Percentiles rank a stretch among this genome's conserved stretches.
Evolutionary conservation across 208 protist species (phyloP).

Genomic region (Trypanosoma caninum): DNA sequence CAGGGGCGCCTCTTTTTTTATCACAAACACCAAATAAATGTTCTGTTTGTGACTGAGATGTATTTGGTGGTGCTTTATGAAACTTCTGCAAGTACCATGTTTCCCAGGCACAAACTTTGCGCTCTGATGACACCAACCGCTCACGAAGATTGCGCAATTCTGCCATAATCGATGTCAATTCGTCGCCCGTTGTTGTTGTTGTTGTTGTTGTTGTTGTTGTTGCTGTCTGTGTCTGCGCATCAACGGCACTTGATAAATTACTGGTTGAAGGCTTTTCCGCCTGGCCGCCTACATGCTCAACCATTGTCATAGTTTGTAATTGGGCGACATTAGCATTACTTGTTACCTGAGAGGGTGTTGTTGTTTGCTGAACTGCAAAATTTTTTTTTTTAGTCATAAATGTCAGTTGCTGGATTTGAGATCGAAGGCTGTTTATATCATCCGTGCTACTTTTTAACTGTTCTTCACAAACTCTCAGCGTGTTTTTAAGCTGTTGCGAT

Average conservation of each 20-base stretch:
- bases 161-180: neutral
- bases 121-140: constrained; percentile 29
- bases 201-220: too few relatives aligned
- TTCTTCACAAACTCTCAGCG: neutral
- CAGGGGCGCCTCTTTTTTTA: neutral
- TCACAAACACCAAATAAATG: neutral
- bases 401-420: neutral
- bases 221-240: too few relatives aligned
- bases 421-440: neutral
- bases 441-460: neutral
- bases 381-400: neutral
- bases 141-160: constrained; percentile 20
- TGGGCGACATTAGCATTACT: too few relatives aligned
- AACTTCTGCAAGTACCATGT: constrained; percentile 32
- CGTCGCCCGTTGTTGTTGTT: too few relatives aligned
- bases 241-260: neutral
- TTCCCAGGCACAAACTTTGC: constrained; percentile 63
- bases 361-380: neutral
- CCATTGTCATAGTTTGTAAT: too few relatives aligned
- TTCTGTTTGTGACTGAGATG: neutral
- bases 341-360: too few relatives aligned
- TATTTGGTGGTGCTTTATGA: neutral
- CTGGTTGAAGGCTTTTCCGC: too few relatives aligned
- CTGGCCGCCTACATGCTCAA: too few relatives aligned
- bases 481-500: neutral